Base-by-base conservation (phyloP, 805 yeast species). In the Teunomyces cretensis region DNA sequence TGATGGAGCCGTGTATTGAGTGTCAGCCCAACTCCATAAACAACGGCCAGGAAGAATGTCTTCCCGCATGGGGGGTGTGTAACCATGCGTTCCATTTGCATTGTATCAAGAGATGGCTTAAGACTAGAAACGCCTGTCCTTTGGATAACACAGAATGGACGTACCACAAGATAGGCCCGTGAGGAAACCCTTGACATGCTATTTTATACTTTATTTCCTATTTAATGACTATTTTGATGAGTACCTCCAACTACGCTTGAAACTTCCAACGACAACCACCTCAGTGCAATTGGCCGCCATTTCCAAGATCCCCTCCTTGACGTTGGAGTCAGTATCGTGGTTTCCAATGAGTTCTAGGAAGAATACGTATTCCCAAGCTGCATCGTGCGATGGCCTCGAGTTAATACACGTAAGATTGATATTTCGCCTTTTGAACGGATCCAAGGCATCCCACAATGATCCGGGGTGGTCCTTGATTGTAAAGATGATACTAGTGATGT, bases 71-170 rank as follows among this genome's bases (percentile, higher is more conserved):
- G 91, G 99, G 99, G 39, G 79, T 80, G 38, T 94, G 99, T 70
- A 91, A 89, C 57, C 99, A 94, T 64, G 96, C 97, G n/a, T 94
- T 94, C 79, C 99, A 94, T 63, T 75, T 90, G 68, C 99, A 94
- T 70, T 94, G 99, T 68, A 94, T 94, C 54, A 82, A 89, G 41
- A 81, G 96, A 56, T 94, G 99, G 99, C 80, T 92, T 54, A 86
- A 86, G 65, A 88, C 96, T 12, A 84, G 99, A 70, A 88, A 91
- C 50, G 96, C 90, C 16, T 94, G 99, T 75, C 99, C 99, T 1
- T 75, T 94, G 62, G 98, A 92, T 70, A 91, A 87, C 67, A 83
- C 87, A 57, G 96, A 88, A 45, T 92, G 99, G 98, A 68, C 70
- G 13, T 74, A 64, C 55, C 75, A 68, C 53, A 86, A 86, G 67